A percentile compares a stretch with the other conserved stretches of the same genome.
Conservation (phyloP, 371 early-diverging fungal genomes). For the Rhizopus microsporus region DNA sequence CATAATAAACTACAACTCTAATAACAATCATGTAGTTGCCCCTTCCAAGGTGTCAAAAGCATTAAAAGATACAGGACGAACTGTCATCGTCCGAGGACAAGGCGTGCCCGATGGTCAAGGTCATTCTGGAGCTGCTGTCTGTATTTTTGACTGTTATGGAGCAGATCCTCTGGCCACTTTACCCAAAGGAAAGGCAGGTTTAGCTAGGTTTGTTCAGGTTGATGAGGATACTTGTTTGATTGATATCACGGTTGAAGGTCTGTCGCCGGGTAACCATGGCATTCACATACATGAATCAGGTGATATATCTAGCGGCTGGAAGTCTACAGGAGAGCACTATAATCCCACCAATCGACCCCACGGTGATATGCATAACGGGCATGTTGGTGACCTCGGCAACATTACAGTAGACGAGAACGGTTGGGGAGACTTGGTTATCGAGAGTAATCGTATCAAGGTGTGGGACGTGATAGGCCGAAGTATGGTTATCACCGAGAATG, state of each 20-base stretch:
- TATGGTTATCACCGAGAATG: slow-evolving; percentile 64
- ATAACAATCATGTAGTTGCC: slow-evolving; percentile 42
- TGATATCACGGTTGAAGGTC: slow-evolving; percentile 74
- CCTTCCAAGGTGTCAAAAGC: slow-evolving; percentile 65
- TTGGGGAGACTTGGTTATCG: slow-evolving; percentile 75
- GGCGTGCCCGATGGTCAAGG: slow-evolving; percentile 65
- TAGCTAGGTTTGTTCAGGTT: slow-evolving; percentile 83
- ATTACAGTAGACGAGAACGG: slow-evolving; percentile 70
- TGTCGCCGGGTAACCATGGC: slow-evolving; percentile 69
- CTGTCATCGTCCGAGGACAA: slow-evolving; percentile 75
- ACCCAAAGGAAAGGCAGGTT: slow-evolving; percentile 62
- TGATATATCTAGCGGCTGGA: slow-evolving; percentile 68
- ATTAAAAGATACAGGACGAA: slow-evolving; percentile 69
- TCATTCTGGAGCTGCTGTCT: slow-evolving; percentile 81
- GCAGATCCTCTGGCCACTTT: slow-evolving; percentile 33
- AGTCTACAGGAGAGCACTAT: slow-evolving; percentile 60
- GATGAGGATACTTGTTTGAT: slow-evolving; percentile 67
- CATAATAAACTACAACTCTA: not conserved
- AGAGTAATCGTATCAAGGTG: slow-evolving; percentile 71
- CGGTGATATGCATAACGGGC: slow-evolving; percentile 57
- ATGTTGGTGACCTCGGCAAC: slow-evolving; percentile 72
- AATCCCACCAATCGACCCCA: slow-evolving; percentile 59
- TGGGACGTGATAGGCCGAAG: slow-evolving; percentile 90
- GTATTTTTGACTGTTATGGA: slow-evolving; percentile 76
- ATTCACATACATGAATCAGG: slow-evolving; percentile 80